Evolutionary conservation across 768 basidiomycete species (phyloP).

Genomic region (Suillus hirtellus): DNA sequence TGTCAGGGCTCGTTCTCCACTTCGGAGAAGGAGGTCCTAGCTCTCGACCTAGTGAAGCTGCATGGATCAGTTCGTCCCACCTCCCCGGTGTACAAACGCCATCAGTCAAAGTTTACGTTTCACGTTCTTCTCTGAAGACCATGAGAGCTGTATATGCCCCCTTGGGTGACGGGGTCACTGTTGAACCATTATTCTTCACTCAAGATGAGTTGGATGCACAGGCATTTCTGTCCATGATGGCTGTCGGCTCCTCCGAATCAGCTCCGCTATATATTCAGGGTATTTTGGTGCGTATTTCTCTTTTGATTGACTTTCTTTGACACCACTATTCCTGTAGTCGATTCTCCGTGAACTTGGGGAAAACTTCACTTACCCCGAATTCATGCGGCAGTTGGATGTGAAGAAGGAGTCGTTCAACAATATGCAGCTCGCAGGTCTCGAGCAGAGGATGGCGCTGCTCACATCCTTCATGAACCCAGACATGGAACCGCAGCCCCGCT

Average conservation of each 20-base stretch:
- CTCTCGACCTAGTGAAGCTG: conserved; percentile 64
- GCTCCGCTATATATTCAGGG: conserved; percentile 73
- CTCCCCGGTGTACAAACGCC: conserved; percentile 35
- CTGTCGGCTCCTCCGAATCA: conserved; percentile 57
- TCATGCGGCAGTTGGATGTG: conserved; percentile 46
- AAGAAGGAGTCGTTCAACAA: conserved; percentile 57
- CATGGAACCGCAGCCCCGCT: conserved; percentile 44
- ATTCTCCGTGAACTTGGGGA: conserved; percentile 67
- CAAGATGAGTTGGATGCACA: conserved; percentile 66
- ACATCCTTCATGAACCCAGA: conserved; percentile 52
- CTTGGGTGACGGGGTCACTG: conserved; percentile 47
- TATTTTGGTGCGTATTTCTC: conserved; percentile 49
- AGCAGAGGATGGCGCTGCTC: conserved; percentile 64
- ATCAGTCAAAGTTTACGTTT: conserved; percentile 53
- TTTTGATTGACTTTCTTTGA: conserved; percentile 5
- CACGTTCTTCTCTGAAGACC: conserved; percentile 58
- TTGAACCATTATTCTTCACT: conserved; percentile 55
- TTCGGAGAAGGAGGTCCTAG: conserved; percentile 65
- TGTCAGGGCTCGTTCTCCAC: conserved; percentile 67
- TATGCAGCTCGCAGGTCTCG: conserved; percentile 52
- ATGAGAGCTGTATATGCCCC: conserved; percentile 58
- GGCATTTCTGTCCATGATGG: conserved; percentile 77
- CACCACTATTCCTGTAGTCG: conserved; percentile 36
- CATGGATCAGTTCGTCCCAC: conserved; percentile 50
- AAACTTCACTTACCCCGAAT: conserved; percentile 50